phyloP scores from a whole-genome alignment of 306 rosid species.

The Dryas octopetala region DNA sequence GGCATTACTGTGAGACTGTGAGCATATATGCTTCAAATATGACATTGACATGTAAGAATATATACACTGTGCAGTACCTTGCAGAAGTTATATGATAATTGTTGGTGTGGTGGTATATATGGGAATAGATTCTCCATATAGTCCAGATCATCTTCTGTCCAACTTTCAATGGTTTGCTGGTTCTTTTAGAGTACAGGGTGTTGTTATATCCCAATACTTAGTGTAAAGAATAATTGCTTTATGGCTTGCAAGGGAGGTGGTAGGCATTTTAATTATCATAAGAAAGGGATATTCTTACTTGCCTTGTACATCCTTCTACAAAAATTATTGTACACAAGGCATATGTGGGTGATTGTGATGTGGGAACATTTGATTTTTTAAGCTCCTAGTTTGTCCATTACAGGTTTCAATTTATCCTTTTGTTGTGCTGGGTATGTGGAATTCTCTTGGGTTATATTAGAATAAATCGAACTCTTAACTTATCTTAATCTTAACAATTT shows the following conservation, averaged over 20 bases:
- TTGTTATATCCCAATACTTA: not conserved
- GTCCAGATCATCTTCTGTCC: slow-evolving; percentile 6
- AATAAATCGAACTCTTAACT: too few relatives aligned
- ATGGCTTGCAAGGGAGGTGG: not conserved
- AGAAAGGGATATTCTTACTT: slow-evolving; percentile 30
- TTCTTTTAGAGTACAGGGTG: not conserved
- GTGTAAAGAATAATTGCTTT: slow-evolving; percentile 28
- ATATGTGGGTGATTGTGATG: not conserved
- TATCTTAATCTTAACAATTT: too few relatives aligned
- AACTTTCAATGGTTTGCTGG: slow-evolving; percentile 3
- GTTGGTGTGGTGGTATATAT: not conserved
- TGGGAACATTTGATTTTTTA: not conserved
- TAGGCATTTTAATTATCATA: not conserved
- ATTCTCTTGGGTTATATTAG: too few relatives aligned
- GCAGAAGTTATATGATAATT: slow-evolving; percentile 1
- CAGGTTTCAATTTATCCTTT: not conserved
- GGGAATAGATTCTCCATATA: slow-evolving; percentile 8
- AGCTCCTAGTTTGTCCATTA: not conserved
- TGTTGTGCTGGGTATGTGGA: not conserved
- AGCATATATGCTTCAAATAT: not conserved
- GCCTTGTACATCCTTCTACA: slow-evolving; percentile 14
- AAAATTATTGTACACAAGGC: slow-evolving; percentile 4
- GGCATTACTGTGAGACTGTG: not conserved
- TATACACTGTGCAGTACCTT: not conserved
- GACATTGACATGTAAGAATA: not conserved